Evolutionary conservation across 768 basidiomycete genomes (phyloP), one percentile per base, ranked within the genome.

Genomic region (Lactifluus piperatus): DNA sequence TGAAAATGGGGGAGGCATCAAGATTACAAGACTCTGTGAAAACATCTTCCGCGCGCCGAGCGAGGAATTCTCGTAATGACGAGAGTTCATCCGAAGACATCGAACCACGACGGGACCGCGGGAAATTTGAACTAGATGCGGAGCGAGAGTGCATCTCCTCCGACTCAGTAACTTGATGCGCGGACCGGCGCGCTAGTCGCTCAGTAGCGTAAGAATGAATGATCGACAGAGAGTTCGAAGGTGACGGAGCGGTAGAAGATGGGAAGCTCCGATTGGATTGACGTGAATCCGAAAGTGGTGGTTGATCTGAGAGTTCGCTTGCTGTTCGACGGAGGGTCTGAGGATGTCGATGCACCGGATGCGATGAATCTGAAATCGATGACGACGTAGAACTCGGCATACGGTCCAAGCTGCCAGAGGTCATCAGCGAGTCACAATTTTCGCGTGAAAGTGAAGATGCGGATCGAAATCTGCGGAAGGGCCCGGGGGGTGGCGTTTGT

Each of bases 31-130:
- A 49, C 18, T 64, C 63, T 13, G 36, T n/a, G 27, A 29, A 4
- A 29, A 22, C 34, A n/a, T 51, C 60, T 20, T 58, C 46, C 13
- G 56, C 39, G 29, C 61, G 63, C 34, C 26, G 48, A 27, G 32
- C 47, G 39, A 64, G 62, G 32, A 58, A 54, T 5, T 58, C 54
- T 10, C 52, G 49, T 54, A 43, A 53, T 5, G 51, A 57, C 24
- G 45, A 29, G 29, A 62, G 61, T 47, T 62, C 53, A 29, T 58
- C 46, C 4, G 63, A 50, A 37, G 61, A 49, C 45, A 58, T 51
- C 14, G 59, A 20, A n/a, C n/a, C 27, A 14, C 39, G 26, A 5
- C 36, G 58, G 18, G 62, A 29, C 22, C 3, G 53, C 13, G 41
- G 30, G 26, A 34, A 10, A 36, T 34, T 18, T 18, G 1, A 36